Base-by-base conservation (phyloP, 1,284 basidiomycete genomes). In the Inonotus obliquus region DNA sequence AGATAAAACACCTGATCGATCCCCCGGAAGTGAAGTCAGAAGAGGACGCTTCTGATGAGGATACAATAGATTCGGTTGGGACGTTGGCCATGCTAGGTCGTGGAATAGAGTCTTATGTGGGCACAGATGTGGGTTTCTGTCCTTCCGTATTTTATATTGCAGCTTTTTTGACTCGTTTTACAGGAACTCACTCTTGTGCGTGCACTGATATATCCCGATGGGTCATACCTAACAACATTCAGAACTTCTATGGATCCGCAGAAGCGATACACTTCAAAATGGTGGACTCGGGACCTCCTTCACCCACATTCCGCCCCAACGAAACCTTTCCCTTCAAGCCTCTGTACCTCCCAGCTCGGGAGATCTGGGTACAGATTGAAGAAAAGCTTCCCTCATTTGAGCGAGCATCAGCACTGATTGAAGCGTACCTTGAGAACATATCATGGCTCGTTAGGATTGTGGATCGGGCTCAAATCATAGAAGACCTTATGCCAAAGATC, bases 401-500 rank as follows among this genome's bases (percentile, higher is more conserved):
- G 19, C 64, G 65, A 13, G 68, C 69, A 17, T 67, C 67, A 56
- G 61, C 64, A 2, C 67, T 70, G 44, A 56, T 65, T 38, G 66
- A 69, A 55, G 56, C 63, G 14, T 70, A 68, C 59, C 67, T 66
- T 41, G 60, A 66, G 45, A 62, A 68, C 53, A 63, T 65, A 13
- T 65, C 69, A 38, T 70, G 69, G 68, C 54, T 69, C 62, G 67
- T 62, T 44, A 41, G 62, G 58, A 52, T 58, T 32, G 47, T 60
- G 19, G 35, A 57, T 19, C 39, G 62, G 32, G 64, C 61, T 27
- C 58, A 68, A 44, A 61, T 64, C 21, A 61, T 58, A 51, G 63
- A 64, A 39, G 63, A 64, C 37, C 60, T 64, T 23, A 54, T 63
- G 13, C 60, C 60, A 14, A 17, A 45, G 14, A 27, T 61, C 17